Evolutionary conservation across 164 flowering plant genomes (phyloP).

Genomic region (Berberis vulgaris): DNA sequence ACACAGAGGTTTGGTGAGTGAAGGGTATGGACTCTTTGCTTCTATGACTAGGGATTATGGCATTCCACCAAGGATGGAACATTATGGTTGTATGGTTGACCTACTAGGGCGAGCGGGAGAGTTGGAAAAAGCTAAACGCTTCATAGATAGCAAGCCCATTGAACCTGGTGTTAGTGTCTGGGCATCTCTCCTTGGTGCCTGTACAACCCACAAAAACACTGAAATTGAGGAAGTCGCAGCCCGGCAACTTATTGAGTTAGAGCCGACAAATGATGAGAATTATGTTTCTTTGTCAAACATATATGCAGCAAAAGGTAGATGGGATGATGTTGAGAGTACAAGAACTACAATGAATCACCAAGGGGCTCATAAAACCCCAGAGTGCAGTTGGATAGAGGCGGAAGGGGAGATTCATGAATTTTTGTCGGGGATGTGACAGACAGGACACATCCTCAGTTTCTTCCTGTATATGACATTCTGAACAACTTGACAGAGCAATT

Average conservation of each 20-base stretch:
- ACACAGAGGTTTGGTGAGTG: slow-evolving; percentile 18
- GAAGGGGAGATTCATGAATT: slow-evolving; percentile 13
- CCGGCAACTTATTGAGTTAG: slow-evolving; percentile 10
- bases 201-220: slow-evolving; percentile 13
- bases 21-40: slow-evolving; percentile 10
- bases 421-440: background rate
- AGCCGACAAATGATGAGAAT: slow-evolving; percentile 3
- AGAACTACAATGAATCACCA: slow-evolving; percentile 10
- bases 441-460: slow-evolving; percentile 6
- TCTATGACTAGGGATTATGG: slow-evolving; percentile 9
- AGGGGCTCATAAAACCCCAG: slow-evolving; percentile 15
- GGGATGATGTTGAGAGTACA: slow-evolving; percentile 17
- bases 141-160: slow-evolving; percentile 15
- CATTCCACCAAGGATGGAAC: slow-evolving; percentile 5
- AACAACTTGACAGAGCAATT: background rate
- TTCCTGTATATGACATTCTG: slow-evolving; percentile 5
- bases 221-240: slow-evolving; percentile 16
- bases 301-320: slow-evolving; percentile 16
- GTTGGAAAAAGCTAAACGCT: slow-evolving; percentile 11
- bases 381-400: slow-evolving; percentile 24
- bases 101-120: slow-evolving; percentile 10
- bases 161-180: slow-evolving; percentile 19
- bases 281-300: slow-evolving; percentile 15
- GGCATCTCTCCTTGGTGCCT: slow-evolving; percentile 22
- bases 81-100: too few relatives aligned